phyloP scores from a whole-genome alignment of 306 rosid species.

The Vigna unguiculata region DNA sequence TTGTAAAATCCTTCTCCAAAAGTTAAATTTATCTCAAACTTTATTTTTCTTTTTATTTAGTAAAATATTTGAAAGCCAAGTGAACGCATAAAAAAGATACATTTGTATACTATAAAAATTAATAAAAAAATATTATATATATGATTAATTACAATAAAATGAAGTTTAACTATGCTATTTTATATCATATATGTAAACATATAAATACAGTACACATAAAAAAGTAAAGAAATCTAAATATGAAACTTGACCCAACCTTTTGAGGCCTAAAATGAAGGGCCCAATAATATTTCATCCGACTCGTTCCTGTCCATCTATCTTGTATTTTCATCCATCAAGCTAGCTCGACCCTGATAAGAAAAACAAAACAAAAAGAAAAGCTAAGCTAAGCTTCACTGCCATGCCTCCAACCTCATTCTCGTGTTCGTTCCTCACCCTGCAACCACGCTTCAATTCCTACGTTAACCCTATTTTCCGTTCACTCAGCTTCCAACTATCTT shows the following conservation, averaged over 20 bases:
- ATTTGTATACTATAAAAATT: no score
- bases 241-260: not conserved
- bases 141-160: no score
- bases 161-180: no score
- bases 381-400: conserved; percentile 30
- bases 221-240: no score
- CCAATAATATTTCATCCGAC: conserved; percentile 10
- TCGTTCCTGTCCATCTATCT: not conserved
- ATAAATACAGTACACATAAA: no score
- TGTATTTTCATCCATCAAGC: not conserved
- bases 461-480: conserved; percentile 61
- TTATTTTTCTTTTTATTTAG: no score
- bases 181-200: no score
- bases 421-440: conserved; percentile 56
- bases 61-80: no score
- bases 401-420: conserved; percentile 68
- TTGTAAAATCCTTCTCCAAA: no score
- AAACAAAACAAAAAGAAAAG: not conserved
- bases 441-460: conserved; percentile 57
- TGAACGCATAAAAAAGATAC: no score
- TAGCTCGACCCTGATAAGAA: not conserved
- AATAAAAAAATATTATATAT: no score
- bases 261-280: not conserved
- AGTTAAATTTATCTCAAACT: no score
- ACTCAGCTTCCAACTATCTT: conserved; percentile 46